Evolutionary conservation across 2,329 filamentous ascomycete genomes (phyloP), one percentile per base, ranked within the genome.

Genomic region (Arthrobotrys megalospora): DNA sequence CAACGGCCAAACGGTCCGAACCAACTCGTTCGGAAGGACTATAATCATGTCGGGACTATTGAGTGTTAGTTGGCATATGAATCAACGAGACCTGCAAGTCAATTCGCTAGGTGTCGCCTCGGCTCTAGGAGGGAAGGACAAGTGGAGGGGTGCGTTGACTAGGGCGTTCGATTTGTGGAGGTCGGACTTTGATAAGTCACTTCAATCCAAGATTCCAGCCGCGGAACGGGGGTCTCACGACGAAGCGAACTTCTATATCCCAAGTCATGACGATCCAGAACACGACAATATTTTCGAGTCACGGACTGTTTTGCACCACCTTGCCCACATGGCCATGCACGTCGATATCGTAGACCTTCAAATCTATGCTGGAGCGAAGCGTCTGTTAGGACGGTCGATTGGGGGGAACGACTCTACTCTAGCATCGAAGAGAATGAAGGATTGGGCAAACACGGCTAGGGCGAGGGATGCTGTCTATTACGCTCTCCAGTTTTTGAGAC

Each of bases 261-360:
- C 89, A 1, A 90, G 90, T 80, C 85, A 85, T 60, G 87, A 87
- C 80, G 86, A 88, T 66, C 83, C 87, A 1, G 86, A 87, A 50
- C 90, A 91, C 81, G 90, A 92, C 79, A 91, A 91, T 81, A 91
- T 96, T 34, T 95, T 96, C 81, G 93, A 97, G 83, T 94, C 92
- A 80, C 90, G 93, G 19, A 96, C 92, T 1, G 95, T 97, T 32
- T 87, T 98, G 52, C 94, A 98, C 83, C 93, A 97, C 82, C 87
- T 99, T 11, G 96, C 96, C 0, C 96, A 98, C 84, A 97, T 99
- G 93, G 93, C 94, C 2, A 97, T 97, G 89, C 94, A 98, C 83
- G 94, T 97, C 24, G 95, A 98, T 83, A 93, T 98, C 67, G 93
- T 97, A n/a, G 95, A 98, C 84, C 95, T 94, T 82, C 95, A 98